Evolutionary conservation across 495 filamentous ascomycete species (phyloP).

Genomic region (Cercophora samala): DNA sequence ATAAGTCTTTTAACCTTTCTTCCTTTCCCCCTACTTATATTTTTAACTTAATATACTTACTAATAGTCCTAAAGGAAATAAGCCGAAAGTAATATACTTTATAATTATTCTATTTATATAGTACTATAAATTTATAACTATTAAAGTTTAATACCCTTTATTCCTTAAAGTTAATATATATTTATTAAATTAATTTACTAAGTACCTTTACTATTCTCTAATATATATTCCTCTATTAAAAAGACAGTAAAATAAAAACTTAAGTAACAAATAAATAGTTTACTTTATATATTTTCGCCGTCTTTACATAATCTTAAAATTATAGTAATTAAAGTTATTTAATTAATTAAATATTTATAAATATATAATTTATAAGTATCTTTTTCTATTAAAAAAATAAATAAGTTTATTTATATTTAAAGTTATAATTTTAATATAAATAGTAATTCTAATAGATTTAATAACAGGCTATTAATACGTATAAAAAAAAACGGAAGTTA

Average conservation of each 20-base stretch:
- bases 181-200: no score
- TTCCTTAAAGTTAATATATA: no score
- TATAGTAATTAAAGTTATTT: no score
- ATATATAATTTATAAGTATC: neutral
- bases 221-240: no score
- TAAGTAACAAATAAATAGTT: no score
- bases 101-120: neutral
- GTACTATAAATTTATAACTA: neutral
- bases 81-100: neutral
- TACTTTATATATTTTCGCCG: neutral
- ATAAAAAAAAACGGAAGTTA: neutral
- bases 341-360: no score
- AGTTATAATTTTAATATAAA: slow-evolving; percentile 4
- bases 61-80: neutral
- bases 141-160: no score
- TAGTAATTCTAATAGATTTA: neutral
- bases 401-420: neutral
- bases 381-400: slow-evolving; percentile 1
- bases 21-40: no score
- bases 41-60: no score
- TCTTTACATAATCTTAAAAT: neutral
- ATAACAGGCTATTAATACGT: neutral
- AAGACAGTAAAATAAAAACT: neutral
- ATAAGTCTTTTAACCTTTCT: no score
- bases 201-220: no score